Base-by-base conservation (phyloP, 768 basidiomycete species). In the Serendipita sp. region DNA sequence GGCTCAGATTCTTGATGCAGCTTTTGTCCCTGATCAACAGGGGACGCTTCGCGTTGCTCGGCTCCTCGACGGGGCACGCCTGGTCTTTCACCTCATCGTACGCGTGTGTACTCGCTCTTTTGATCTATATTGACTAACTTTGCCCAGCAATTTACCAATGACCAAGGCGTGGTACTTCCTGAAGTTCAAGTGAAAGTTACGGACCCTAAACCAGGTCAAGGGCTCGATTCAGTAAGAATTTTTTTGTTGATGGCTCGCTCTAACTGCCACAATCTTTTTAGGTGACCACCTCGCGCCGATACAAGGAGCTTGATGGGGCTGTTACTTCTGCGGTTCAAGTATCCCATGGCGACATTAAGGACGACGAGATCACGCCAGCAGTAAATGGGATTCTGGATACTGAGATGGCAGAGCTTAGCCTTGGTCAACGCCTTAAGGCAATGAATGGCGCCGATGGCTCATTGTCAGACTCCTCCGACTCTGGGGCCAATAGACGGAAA, bases 351-450 rank as follows among this genome's bases (percentile, higher is more conserved):
- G 73, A 78, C 3, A 74, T 75, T 15, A 70, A 74, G 36, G 76
- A 74, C 36, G 77, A 81, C 65, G 71, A 83, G 2, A 40, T 40
- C 13, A 40, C 40, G 40, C 40, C 40, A 40, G 40, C 40, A 40
- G 40, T 40, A 40, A 86, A 89, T 29, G 88, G 89, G 33, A 74
- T 82, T 40, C 79, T 92, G 8, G 88, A 91, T 67, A 84, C 86
- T 8, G 83, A 95, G 71, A 78, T 93, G 60, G 92, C 92, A 1
- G 94, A 98, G 73, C 80, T 94, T 13, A 91, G 88, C 44, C 81
- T 98, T 2, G 95, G 94, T 3, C 90, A 98, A 74, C 82, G 93
- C 13, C 77, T 97, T 62, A 85, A 88, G 0, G 88, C 87, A 16
- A 73, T 90, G 18, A 80, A 82, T 34, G 83, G 84, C 48, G 67